Evolutionary conservation across 768 basidiomycete species (phyloP), one percentile per base, ranked within the genome.

Genomic region (Lenzites betulinus): DNA sequence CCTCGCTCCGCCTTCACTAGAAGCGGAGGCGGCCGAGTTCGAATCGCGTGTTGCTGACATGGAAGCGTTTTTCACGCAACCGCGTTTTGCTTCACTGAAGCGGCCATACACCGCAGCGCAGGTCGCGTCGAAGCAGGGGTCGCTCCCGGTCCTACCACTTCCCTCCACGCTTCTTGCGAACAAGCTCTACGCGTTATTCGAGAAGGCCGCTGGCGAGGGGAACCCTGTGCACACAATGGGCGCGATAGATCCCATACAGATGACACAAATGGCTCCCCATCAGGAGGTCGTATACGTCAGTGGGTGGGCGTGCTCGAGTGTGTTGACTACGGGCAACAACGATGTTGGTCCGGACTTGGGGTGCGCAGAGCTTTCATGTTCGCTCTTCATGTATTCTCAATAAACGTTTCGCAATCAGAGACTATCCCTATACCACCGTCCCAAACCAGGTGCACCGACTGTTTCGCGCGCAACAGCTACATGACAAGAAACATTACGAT

Each of bases 341-440:
- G 92, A 95, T 75, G 90, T 95, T 59, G 93, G 93, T 16, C 94
- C 93, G 22, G 94, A 97, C 75, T 81, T 95, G 66, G 93, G 90
- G 93, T 85, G 66, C 53, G 75, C 63, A 22, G 30, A n/a, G 12
- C 50, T 43, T 3, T 49, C 18, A 33, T 43, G 22, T 26, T 41
- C 58, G 42, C n/a, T 16, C 18, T 39, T 22, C 59, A 5, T 28
- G 26, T 20, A 48, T 35, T 26, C 39, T 61, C 18, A 7, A 60
- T 54, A 25, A 4, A 28, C 13, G 15, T 25, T 9, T 2, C 16
- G 23, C 11, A 9, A 43, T 15, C 60, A 94, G 89, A 36, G 95
- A 98, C 74, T 96, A 97, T 71, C 93, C 95, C 1, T 97, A 97
- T 73, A 95, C 93, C 11, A 96, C 94, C 1, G 93, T 98, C 16